Percentiles rank a stretch among this genome's conserved stretches.
Evolutionary conservation across 257 asterid genomes (phyloP).

Genomic region (Lycium barbarum): DNA sequence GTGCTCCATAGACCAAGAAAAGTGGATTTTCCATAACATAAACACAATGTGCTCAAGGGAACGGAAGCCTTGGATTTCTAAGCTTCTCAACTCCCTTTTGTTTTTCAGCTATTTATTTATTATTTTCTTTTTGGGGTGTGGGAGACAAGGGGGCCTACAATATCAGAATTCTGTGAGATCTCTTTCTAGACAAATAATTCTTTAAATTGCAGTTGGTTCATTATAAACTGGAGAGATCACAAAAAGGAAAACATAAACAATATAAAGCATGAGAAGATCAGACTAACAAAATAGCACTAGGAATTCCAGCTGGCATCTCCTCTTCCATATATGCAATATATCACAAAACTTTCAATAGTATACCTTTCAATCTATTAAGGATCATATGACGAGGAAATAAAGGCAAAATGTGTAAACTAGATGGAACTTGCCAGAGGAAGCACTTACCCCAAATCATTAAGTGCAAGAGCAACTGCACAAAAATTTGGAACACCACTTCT

Average conservation of each 20-base stretch:
- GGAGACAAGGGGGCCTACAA: background rate
- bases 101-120: background rate
- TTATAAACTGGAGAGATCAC: background rate
- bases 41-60: conserved; percentile 1
- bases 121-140: background rate
- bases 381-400: background rate
- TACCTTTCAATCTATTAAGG: background rate
- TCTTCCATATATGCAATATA: background rate
- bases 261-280: background rate
- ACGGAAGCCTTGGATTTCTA: background rate
- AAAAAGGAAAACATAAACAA: conserved; percentile 16
- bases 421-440: conserved; percentile 6
- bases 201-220: background rate
- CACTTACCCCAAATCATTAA: conserved; percentile 86
- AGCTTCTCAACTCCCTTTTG: background rate
- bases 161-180: background rate
- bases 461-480: conserved; percentile 97
- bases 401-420: background rate
- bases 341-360: background rate
- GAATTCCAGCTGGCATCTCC: conserved; percentile 11
- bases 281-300: background rate
- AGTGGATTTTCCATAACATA: conserved; percentile 4
- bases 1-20: background rate
- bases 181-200: background rate
- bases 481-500: conserved; percentile 95